phyloP scores from a whole-genome alignment of 1,284 basidiomycete genomes.

The Microbotryum lychnidis-dioicae region DNA sequence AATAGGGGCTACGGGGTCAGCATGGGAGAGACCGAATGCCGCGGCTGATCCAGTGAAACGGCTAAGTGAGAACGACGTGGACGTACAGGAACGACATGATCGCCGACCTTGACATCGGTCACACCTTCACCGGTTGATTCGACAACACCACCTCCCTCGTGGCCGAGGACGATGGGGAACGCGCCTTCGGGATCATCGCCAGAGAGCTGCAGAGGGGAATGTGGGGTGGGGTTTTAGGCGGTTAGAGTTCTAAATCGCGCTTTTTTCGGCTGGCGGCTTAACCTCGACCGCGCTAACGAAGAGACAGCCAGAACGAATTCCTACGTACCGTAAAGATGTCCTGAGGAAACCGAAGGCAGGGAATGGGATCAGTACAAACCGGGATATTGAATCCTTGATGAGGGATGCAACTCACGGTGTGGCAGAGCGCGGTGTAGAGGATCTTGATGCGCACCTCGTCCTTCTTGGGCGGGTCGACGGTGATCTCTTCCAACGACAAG shows the following conservation, averaged over 20 bases:
- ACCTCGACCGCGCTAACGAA: background rate
- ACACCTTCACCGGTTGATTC: slow-evolving; percentile 93
- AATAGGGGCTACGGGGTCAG: no score
- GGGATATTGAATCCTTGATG: background rate
- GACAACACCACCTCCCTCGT: slow-evolving; percentile 49
- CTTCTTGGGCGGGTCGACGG: slow-evolving; percentile 81
- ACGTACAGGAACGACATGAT: slow-evolving; percentile 74
- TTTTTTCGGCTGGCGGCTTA: background rate
- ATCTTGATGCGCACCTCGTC: slow-evolving; percentile 92
- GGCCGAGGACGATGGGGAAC: slow-evolving; percentile 75
- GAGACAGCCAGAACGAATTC: background rate
- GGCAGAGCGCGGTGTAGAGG: slow-evolving; percentile 88
- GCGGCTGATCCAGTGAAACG: background rate
- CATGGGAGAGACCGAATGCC: background rate
- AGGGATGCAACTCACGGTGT: slow-evolving; percentile 53
- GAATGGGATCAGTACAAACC: no score
- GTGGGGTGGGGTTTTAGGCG: background rate
- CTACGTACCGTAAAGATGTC: slow-evolving; percentile 28
- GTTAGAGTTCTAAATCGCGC: background rate
- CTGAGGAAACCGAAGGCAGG: background rate
- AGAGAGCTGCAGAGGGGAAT: slow-evolving; percentile 51
- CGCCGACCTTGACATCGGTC: slow-evolving; percentile 71
- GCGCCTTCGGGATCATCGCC: slow-evolving; percentile 93
- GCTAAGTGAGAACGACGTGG: no score
- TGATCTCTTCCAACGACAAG: slow-evolving; percentile 80